A percentile compares a stretch with the other conserved stretches of the same genome.
Conservation (phyloP, 495 filamentous ascomycete genomes). For the Lasiosphaeria hispida region DNA sequence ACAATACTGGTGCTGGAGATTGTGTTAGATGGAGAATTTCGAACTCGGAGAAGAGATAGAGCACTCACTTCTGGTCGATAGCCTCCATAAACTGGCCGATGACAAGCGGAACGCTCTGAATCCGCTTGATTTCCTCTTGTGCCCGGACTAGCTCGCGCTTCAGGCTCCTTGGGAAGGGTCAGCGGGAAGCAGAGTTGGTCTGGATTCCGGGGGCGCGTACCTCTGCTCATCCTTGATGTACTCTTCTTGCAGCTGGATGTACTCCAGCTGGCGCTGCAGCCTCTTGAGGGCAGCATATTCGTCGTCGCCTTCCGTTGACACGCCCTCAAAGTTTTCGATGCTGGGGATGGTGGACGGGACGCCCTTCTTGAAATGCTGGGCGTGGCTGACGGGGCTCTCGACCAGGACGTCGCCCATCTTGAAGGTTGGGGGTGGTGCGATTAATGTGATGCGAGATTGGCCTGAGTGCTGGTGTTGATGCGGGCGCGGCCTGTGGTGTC, state of each 20-base stretch:
- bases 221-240: slow-evolving; percentile 99
- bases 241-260: slow-evolving; percentile 97
- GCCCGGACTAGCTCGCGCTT: slow-evolving; percentile 96
- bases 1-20: slow-evolving; percentile 88
- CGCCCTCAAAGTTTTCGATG: slow-evolving; percentile 81
- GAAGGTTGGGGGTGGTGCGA: slow-evolving; percentile 8
- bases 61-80: slow-evolving; percentile 94
- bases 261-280: slow-evolving; percentile 94
- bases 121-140: slow-evolving; percentile 99
- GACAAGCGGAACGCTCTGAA: slow-evolving; percentile 95
- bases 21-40: slow-evolving; percentile 12
- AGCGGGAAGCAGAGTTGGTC: slow-evolving; percentile 4
- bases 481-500: background rate
- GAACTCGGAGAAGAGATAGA: background rate
- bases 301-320: slow-evolving; percentile 77
- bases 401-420: slow-evolving; percentile 82
- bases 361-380: slow-evolving; percentile 74
- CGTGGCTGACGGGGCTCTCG: slow-evolving; percentile 70
- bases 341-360: slow-evolving; percentile 82
- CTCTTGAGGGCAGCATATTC: slow-evolving; percentile 95
- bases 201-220: slow-evolving; percentile 41
- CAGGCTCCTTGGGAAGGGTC: slow-evolving; percentile 65
- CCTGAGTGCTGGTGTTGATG: background rate
- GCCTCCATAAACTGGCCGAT: slow-evolving; percentile 99
- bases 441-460: background rate